A percentile compares a stretch with the other conserved stretches of the same genome.
These are phyloP conservation scores for Fusarium piperis DNA, from an alignment of 2,329 filamentous ascomycete species.

Conservation along the genomic window DNA sequence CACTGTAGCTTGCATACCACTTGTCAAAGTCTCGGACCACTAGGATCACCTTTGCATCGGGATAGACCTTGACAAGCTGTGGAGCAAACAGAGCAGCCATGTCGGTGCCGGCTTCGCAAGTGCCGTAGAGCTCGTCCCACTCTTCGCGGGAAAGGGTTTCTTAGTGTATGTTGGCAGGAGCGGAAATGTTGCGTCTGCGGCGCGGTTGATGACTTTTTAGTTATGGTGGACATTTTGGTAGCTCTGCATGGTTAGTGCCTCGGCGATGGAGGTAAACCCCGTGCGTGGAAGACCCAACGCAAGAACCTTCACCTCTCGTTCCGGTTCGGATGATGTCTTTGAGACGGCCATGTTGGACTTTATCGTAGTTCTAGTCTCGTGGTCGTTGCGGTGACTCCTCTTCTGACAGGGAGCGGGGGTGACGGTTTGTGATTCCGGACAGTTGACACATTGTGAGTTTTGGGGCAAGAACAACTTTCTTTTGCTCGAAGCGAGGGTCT, in stretches of 20 bases:
- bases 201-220: slow-evolving; percentile 40
- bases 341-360: background rate
- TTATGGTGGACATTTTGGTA: slow-evolving; percentile 49
- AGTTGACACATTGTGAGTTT: background rate
- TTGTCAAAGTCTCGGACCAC: slow-evolving; percentile 44
- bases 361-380: background rate
- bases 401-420: background rate
- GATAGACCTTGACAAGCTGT: slow-evolving; percentile 44
- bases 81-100: slow-evolving; percentile 41
- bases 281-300: slow-evolving; percentile 46
- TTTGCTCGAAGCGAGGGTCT: background rate
- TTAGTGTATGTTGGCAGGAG: slow-evolving; percentile 42
- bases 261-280: slow-evolving; percentile 47
- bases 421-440: background rate
- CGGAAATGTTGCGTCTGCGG: slow-evolving; percentile 45
- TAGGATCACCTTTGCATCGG: slow-evolving; percentile 48
- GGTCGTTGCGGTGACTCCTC: background rate
- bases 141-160: slow-evolving; percentile 36
- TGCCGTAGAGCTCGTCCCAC: slow-evolving; percentile 47
- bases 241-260: slow-evolving; percentile 46
- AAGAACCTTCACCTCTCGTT: slow-evolving; percentile 44
- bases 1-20: slow-evolving; percentile 46
- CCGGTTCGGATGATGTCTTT: background rate
- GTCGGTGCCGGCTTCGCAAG: slow-evolving; percentile 46
- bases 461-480: background rate